Evolutionary conservation across 768 basidiomycete species (phyloP), one percentile per base, ranked within the genome.

Genomic region (Polyporus arcularius): DNA sequence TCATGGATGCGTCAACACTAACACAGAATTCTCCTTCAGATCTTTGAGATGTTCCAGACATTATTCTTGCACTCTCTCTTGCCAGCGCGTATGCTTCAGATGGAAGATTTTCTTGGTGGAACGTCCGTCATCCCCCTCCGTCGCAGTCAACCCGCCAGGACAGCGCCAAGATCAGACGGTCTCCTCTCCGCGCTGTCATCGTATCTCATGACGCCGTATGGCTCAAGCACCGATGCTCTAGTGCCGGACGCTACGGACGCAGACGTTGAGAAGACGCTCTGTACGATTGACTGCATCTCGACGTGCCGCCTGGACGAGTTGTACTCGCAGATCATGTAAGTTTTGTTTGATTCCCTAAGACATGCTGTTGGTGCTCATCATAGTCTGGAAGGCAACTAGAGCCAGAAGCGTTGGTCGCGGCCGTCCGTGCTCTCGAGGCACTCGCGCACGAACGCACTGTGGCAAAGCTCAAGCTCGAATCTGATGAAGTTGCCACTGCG

Each of bases 101-200:
- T 97, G 92, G 96, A 97, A 71, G 97, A 98, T 70, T 98, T 99
- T 78, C 82, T 98, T 9, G 94, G 94, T n/a, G 96, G 95, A 15
- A 85, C 88, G 35, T 90, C 93, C 7, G 89, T 88, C 79, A 98
- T 98, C 66, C 96, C 97, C 28, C 80, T 98, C 46, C 86, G 89
- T 61, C 86, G 92, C 26, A 84, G 83, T 64, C 82, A 86, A 64
- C 85, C 90, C 2, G 79, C 84, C 31, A 83, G 85, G 50, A 75
- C 84, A 46, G 79, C 86, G 48, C 75, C 85, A 31, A 79, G 89
- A 73, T 84, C 78, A 51, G 96, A 98, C n/a, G 97, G 97, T 18
- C 78, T 99, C 18, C 79, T 99, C 14, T 98, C 96, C 9, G 86
- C 97, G 0, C 73, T 99, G 55, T 98, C 96, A 1, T 96, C 93